These are phyloP conservation scores for Corchorus olitorius DNA, from an alignment of 345 rosid species.

Conservation along the genomic window DNA sequence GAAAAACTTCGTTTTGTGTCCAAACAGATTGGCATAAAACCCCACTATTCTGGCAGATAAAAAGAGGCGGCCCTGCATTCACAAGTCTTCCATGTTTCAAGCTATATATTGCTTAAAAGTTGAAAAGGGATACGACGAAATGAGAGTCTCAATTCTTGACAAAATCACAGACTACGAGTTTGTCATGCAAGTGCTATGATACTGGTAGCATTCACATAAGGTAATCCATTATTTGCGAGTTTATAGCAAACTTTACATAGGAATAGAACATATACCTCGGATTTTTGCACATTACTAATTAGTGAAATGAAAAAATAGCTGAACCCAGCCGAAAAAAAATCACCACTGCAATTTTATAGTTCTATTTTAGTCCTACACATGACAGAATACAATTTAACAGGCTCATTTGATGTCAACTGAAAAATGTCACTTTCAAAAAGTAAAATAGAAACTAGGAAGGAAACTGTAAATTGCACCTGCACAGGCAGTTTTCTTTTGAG, in stretches of 20 bases:
- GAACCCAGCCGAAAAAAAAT: background rate
- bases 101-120: background rate
- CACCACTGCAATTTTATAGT: background rate
- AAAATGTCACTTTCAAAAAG: background rate
- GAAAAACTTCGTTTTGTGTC: slow-evolving; percentile 80
- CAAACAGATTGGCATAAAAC: slow-evolving; percentile 82
- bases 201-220: background rate
- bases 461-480: slow-evolving; percentile 54
- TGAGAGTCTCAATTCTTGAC: background rate
- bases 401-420: background rate
- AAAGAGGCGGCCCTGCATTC: slow-evolving; percentile 76
- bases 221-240: background rate
- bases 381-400: background rate
- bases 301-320: background rate
- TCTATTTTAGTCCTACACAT: background rate
- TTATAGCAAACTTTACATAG: background rate
- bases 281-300: background rate
- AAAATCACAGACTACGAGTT: background rate
- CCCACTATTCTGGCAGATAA: slow-evolving; percentile 89
- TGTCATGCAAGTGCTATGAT: background rate
- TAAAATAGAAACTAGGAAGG: background rate
- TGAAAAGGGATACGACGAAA: background rate
- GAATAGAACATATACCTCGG: background rate
- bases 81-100: slow-evolving; percentile 13
- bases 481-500: slow-evolving; percentile 84